These are phyloP conservation scores for Termitomyces sp. DNA, from an alignment of 768 basidiomycete species.

Conservation along the genomic window DNA sequence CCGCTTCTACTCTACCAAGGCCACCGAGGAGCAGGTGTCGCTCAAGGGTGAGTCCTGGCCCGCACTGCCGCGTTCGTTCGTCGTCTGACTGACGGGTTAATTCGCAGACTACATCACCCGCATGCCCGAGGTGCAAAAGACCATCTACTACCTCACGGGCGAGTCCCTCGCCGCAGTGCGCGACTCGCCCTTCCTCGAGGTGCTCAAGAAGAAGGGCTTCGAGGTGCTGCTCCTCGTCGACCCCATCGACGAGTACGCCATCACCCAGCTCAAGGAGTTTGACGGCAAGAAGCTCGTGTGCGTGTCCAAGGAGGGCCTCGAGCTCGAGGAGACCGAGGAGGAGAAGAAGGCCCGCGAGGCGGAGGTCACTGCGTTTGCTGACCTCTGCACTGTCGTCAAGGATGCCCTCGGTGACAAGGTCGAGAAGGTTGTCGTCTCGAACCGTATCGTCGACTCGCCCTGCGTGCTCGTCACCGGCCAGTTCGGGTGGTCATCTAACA, in stretches of 20 bases:
- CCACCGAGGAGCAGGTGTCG: slow-evolving; percentile 83
- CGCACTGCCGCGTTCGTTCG: not conserved
- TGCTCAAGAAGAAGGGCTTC: slow-evolving; percentile 99
- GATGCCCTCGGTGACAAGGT: slow-evolving; percentile 99
- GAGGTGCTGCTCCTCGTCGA: slow-evolving; percentile 97
- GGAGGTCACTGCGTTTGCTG: slow-evolving; percentile 76
- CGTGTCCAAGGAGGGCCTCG: slow-evolving; percentile 98
- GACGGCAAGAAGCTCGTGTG: slow-evolving; percentile 97
- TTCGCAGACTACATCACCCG: slow-evolving; percentile 93
- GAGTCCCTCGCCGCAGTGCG: slow-evolving; percentile 88
- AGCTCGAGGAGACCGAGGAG: slow-evolving; percentile 98
- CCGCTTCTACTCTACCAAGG: slow-evolving; percentile 96
- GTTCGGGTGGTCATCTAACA: slow-evolving; percentile 99
- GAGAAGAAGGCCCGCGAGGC: slow-evolving; percentile 91
- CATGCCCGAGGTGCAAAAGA: slow-evolving; percentile 98
- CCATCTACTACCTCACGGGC: slow-evolving; percentile 98
- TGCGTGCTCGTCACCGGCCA: slow-evolving; percentile 98
- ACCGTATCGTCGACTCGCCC: slow-evolving; percentile 95
- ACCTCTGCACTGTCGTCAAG: slow-evolving; percentile 93
- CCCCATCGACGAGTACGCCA: slow-evolving; percentile 98
- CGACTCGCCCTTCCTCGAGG: slow-evolving; percentile 98
- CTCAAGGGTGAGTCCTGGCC: slow-evolving; percentile 66
- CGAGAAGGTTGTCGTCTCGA: slow-evolving; percentile 97
- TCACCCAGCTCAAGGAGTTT: slow-evolving; percentile 98
- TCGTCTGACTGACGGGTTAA: not conserved